These are phyloP conservation scores for Pseudogymnoascus sp. DNA, from an alignment of 2,329 filamentous ascomycete species.

Conservation along the genomic window DNA sequence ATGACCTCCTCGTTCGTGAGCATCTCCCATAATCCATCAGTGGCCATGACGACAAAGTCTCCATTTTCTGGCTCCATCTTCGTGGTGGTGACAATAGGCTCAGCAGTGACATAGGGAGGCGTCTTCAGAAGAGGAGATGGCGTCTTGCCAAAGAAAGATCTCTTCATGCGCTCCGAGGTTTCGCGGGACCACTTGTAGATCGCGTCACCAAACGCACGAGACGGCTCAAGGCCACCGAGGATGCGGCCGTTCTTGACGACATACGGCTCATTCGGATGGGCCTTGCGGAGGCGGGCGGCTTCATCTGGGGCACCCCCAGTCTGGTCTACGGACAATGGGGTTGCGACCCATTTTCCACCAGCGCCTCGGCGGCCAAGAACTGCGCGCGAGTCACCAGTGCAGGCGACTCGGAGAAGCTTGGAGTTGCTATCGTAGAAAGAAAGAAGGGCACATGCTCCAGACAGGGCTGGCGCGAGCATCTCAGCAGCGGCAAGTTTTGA, in stretches of 20 bases:
- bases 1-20: slow-evolving; percentile 97
- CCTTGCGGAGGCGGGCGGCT: slow-evolving; percentile 68
- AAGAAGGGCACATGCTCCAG: slow-evolving; percentile 91
- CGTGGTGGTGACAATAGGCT: slow-evolving; percentile 89
- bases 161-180: slow-evolving; percentile 72
- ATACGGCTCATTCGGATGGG: slow-evolving; percentile 82
- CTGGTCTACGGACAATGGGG: slow-evolving; percentile 82
- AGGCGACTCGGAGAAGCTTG: slow-evolving; percentile 85
- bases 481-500: slow-evolving; percentile 89
- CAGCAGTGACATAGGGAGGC: slow-evolving; percentile 93
- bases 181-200: slow-evolving; percentile 93
- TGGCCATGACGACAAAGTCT: slow-evolving; percentile 93
- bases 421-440: slow-evolving; percentile 90
- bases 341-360: slow-evolving; percentile 88
- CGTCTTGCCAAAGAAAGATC: slow-evolving; percentile 78
- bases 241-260: slow-evolving; percentile 86
- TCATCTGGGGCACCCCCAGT: slow-evolving; percentile 85
- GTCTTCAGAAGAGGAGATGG: slow-evolving; percentile 73
- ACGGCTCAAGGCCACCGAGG: slow-evolving; percentile 84
- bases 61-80: slow-evolving; percentile 82
- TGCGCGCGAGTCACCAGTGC: slow-evolving; percentile 91
- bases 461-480: slow-evolving; percentile 82
- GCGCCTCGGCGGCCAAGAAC: slow-evolving; percentile 72
- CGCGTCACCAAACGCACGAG: slow-evolving; percentile 90
- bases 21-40: slow-evolving; percentile 98